phyloP scores from a whole-genome alignment of 2,329 filamentous ascomycete genomes.

The Phialophora expanda region DNA sequence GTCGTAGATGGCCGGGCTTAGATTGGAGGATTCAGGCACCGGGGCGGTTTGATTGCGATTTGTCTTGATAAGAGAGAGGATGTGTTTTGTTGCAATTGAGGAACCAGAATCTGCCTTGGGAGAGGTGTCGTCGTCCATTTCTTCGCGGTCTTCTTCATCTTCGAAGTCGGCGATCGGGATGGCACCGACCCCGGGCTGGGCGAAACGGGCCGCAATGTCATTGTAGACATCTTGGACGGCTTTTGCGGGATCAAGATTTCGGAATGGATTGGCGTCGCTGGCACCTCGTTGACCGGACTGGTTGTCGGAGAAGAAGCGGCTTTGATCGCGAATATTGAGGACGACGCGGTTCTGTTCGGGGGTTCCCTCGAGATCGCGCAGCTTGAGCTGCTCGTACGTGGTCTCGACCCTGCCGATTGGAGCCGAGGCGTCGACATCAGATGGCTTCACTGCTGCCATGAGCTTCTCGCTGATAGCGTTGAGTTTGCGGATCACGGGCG shows the following conservation, averaged over 20 bases:
- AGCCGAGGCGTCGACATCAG: slow-evolving; percentile 70
- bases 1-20: slow-evolving; percentile 62
- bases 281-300: slow-evolving; percentile 49
- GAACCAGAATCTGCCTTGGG: slow-evolving; percentile 69
- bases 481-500: slow-evolving; percentile 85
- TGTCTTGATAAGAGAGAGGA: slow-evolving; percentile 63
- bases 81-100: slow-evolving; percentile 65
- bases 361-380: slow-evolving; percentile 80
- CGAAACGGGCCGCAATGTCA: slow-evolving; percentile 32
- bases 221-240: slow-evolving; percentile 34
- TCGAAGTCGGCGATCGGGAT: slow-evolving; percentile 36
- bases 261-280: slow-evolving; percentile 38
- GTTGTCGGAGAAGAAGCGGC: slow-evolving; percentile 71
- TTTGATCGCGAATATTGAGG: slow-evolving; percentile 87
- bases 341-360: slow-evolving; percentile 76
- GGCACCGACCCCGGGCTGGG: slow-evolving; percentile 34
- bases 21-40: slow-evolving; percentile 50
- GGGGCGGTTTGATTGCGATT: slow-evolving; percentile 57
- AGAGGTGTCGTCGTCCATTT: slow-evolving; percentile 51
- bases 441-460: slow-evolving; percentile 81
- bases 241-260: slow-evolving; percentile 34
- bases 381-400: slow-evolving; percentile 73
- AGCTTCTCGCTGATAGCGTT: slow-evolving; percentile 94
- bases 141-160: slow-evolving; percentile 28
- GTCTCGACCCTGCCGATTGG: slow-evolving; percentile 73